phyloP scores from a whole-genome alignment of 1,284 basidiomycete species.

The Ustilago lituana region DNA sequence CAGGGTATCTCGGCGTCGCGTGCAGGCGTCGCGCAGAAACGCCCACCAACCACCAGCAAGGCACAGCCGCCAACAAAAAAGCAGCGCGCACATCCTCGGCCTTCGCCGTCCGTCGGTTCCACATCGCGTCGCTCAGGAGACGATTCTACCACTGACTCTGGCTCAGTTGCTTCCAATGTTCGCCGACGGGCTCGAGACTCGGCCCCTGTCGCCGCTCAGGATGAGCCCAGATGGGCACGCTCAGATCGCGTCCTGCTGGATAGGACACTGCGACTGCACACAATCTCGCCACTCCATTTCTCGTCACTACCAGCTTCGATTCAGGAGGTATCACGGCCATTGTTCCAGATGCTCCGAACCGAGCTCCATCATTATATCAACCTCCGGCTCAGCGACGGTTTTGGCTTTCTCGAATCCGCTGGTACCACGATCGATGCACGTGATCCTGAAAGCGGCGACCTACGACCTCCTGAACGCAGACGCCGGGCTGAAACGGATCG shows the following conservation, averaged over 20 bases:
- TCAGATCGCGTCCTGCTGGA: constrained; percentile 31
- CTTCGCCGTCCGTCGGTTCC: constrained; percentile 23
- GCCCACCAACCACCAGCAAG: constrained; percentile 28
- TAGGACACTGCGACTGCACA: constrained; percentile 42
- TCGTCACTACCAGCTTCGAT: constrained; percentile 37
- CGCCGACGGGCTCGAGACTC: constrained; percentile 24
- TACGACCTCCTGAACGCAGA: constrained; percentile 37
- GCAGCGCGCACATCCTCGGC: constrained; percentile 21
- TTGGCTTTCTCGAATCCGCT: constrained; percentile 35
- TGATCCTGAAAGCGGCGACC: constrained; percentile 33
- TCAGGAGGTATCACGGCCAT: constrained; percentile 31
- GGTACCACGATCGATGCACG: constrained; percentile 27
- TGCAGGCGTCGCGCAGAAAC: constrained; percentile 38
- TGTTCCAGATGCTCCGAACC: constrained; percentile 35
- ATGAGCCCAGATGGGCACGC: constrained; percentile 29
- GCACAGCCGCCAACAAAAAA: constrained; percentile 17
- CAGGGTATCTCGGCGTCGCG: constrained; percentile 44
- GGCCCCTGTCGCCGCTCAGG: constrained; percentile 2
- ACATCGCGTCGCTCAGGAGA: constrained; percentile 27
- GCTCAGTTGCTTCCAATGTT: constrained; percentile 13
- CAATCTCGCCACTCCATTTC: constrained; percentile 40
- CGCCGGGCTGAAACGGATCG: constrained; percentile 33
- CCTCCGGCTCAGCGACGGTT: constrained; percentile 44
- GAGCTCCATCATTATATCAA: constrained; percentile 46
- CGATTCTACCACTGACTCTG: constrained; percentile 24